Base-by-base conservation (phyloP, 2,329 filamentous ascomycete genomes). In the Calonectria pseudoturangicola region DNA sequence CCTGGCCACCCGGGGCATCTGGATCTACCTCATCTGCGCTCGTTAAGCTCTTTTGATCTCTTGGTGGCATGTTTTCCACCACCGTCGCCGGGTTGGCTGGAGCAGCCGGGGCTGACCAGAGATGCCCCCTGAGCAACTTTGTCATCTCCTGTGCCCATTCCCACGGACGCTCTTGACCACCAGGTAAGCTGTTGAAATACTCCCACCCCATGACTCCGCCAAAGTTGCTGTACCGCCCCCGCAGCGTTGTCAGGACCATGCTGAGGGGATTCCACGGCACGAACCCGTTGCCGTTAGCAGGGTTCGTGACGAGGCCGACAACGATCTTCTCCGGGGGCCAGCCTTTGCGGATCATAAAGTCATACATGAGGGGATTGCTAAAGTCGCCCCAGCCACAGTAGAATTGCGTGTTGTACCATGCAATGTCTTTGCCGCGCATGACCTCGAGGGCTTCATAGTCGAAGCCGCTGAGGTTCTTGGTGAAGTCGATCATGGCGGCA, bases 151-250 rank as follows among this genome's bases (percentile, higher is more conserved):
- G 88, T 0, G 94, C 94, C 95, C 95, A 98, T 76, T 94, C 88
- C 93, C 93, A 96, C 0, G 94, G 94, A 68, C 88, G 85, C 15
- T 86, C 86, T 2, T 81, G 81, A 28, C 90, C 92, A 1, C 92
- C 93, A 0, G 94, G 93, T 71, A 92, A 82, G 68, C 93, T 91
- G 85, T 98, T 97, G 85, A 96, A 98, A 82, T 97, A 98, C 85
- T 98, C 96, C 96, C 96, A 98, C 2, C 95, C 95, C 92, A 97
- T 97, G 8, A 98, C 92, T 0, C 96, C 96, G 0, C 95, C 96
- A 82, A 98, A 97, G 1, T 86, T 86, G 1, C 90, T 89, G 78
- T 94, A 94, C 66, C 85, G 82, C 3, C 77, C 79, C n/a, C 83
- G 79, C 30, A 91, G 78, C 3, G 84, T 79, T 15, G 80, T 76